A percentile compares a stretch with the other conserved stretches of the same genome.
These are phyloP conservation scores for Ganoderma lucidum DNA, from an alignment of 1,284 basidiomycete species.

Conservation along the genomic window DNA sequence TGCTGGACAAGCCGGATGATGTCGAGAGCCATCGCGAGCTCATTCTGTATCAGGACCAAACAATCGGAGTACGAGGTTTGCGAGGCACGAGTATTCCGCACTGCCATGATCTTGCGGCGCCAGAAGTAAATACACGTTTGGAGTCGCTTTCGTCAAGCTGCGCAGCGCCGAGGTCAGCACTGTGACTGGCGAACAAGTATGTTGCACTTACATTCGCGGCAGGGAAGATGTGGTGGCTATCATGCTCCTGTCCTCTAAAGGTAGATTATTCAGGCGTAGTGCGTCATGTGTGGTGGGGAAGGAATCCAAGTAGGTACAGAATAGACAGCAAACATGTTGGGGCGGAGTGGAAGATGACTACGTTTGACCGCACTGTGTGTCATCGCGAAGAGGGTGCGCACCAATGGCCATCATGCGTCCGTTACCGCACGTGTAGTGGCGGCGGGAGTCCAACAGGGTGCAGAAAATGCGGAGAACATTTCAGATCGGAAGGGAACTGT, in stretches of 20 bases:
- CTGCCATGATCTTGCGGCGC: slow-evolving; percentile 92
- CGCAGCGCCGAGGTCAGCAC: not conserved
- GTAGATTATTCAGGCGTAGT: slow-evolving; percentile 39
- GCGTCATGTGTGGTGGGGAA: slow-evolving; percentile 34
- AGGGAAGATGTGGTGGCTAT: slow-evolving; percentile 43
- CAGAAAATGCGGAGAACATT: no score
- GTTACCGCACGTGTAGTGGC: no score
- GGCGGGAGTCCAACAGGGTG: no score
- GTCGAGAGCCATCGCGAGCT: slow-evolving; percentile 78
- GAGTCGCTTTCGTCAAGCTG: slow-evolving; percentile 94
- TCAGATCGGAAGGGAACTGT: no score
- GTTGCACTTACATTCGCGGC: slow-evolving; percentile 40
- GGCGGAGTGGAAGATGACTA: slow-evolving; percentile 23
- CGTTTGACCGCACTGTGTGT: no score
- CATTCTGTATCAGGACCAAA: slow-evolving; percentile 80
- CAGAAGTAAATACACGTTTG: slow-evolving; percentile 95
- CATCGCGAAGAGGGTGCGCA: no score
- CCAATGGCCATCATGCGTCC: no score
- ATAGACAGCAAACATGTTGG: slow-evolving; percentile 41
- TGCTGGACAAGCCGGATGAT: slow-evolving; percentile 74
- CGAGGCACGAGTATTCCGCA: slow-evolving; percentile 93
- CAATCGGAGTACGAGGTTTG: slow-evolving; percentile 92
- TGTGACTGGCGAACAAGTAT: not conserved
- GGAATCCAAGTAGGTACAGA: slow-evolving; percentile 40
- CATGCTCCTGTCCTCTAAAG: slow-evolving; percentile 41